Base-by-base conservation (phyloP, 2,329 filamentous ascomycete species). In the Claviceps spartinae region DNA sequence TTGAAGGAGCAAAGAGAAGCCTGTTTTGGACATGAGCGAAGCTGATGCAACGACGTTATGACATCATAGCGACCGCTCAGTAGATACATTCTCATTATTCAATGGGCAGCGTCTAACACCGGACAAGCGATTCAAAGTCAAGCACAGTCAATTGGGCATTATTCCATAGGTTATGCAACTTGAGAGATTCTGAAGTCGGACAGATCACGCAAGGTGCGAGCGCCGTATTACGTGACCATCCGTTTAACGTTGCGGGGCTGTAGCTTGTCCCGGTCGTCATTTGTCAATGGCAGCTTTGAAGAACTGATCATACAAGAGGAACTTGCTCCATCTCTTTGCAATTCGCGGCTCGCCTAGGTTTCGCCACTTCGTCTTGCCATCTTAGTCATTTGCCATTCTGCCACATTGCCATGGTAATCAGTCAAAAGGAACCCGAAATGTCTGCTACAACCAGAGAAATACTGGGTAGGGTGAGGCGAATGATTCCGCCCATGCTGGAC, bases 401-500 rank as follows among this genome's bases (percentile, higher is more conserved):
- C 16, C 7, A 51, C 24, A 18, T 40, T 44, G 56, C 54, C 40
- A 66, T 64, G 61, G 48, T 58, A 52, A 52, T 55, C 42, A 44
- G 60, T 8, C 55, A 49, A 44, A 54, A 54, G 18, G 50, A 59
- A 24, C 62, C 67, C 45, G 67, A 73, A 20, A 85, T 88, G 77
- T 83, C 85, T 55, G 70, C 78, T 57, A 72, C 82, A 26, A 88
- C 89, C 22, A 86, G 82, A 68, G 82, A 86, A 60, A 73, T 95
- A 50, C 74, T 98, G 53, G 71, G 74, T 59, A 91, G 87, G 69
- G 88, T 90, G 63, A 86, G 85, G 75, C 88, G 85, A 65, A 85
- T 98, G 73, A 80, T 98, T 54, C 93, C 93, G 57, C 93, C 93
- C 11, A 88, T 98, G 88, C 78, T 96, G 51, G 87, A 93, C 65